Percentiles rank a stretch among this genome's conserved stretches.
Evolutionary conservation across 768 basidiomycete species (phyloP).

Genomic region (Terana coerulea): DNA sequence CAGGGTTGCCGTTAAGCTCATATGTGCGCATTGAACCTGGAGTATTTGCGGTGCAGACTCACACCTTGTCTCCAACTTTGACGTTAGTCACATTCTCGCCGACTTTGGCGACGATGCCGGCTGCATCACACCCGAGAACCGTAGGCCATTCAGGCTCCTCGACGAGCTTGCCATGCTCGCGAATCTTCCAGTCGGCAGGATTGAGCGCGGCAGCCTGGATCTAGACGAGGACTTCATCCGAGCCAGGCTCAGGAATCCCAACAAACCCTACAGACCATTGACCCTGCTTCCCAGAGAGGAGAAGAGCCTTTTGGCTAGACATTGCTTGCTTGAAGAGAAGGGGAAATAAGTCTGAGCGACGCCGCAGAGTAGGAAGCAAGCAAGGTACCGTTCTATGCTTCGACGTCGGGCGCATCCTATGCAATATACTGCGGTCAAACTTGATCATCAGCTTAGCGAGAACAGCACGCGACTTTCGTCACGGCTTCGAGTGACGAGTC

Average conservation of each 20-base stretch:
- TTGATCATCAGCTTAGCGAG: no score
- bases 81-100: conserved; percentile 35
- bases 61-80: background rate
- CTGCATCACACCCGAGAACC: conserved; percentile 17
- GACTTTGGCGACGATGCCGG: conserved; percentile 36
- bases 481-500: no score
- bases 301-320: conserved; percentile 3
- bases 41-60: no score
- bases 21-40: no score
- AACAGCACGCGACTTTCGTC: no score
- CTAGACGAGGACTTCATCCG: conserved; percentile 16
- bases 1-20: no score
- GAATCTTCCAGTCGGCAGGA: background rate
- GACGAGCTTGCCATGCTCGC: conserved; percentile 12
- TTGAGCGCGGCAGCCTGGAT: conserved; percentile 18
- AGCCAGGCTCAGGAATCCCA: conserved; percentile 11
- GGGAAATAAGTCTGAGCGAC: no score
- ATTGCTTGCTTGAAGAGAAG: no score
- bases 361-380: no score
- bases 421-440: no score
- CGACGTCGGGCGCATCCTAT: no score
- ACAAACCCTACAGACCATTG: background rate
- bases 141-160: conserved; percentile 32
- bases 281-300: background rate
- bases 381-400: no score